Evolutionary conservation across 805 yeast genomes (phyloP).

Genomic region (Candida peoriensis): DNA sequence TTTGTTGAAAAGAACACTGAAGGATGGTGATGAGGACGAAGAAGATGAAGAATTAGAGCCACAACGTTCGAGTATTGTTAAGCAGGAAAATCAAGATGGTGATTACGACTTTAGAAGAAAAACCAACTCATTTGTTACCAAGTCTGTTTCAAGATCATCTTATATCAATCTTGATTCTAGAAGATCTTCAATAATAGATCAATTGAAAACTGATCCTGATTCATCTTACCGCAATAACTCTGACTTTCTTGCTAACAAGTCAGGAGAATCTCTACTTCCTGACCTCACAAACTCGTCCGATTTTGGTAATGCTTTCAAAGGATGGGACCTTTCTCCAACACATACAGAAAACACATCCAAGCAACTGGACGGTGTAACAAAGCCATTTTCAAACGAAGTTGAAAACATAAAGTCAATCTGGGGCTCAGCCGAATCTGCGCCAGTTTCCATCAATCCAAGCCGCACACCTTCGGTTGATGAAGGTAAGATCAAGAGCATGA

Average conservation of each 20-base stretch:
- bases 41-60: slow-evolving; percentile 6
- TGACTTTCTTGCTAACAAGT: slow-evolving; percentile 5
- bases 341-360: slow-evolving; percentile 1
- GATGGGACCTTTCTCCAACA: slow-evolving; percentile 21
- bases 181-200: slow-evolving; percentile 12
- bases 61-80: slow-evolving; percentile 2
- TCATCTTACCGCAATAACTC: not conserved
- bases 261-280: slow-evolving; percentile 29
- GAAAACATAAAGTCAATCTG: slow-evolving; percentile 17
- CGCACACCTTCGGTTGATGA: slow-evolving; percentile 13
- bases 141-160: slow-evolving; percentile 20
- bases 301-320: slow-evolving; percentile 38
- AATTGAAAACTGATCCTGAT: not conserved
- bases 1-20: slow-evolving; percentile 14
- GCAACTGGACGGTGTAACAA: slow-evolving; percentile 1
- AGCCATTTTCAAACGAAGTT: not conserved
- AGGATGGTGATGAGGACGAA: slow-evolving; percentile 10
- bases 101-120: slow-evolving; percentile 4
- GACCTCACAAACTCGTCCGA: slow-evolving; percentile 45
- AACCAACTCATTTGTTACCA: slow-evolving; percentile 19
- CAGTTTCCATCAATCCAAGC: not conserved
- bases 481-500: slow-evolving; percentile 13
- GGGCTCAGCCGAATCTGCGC: slow-evolving; percentile 13
- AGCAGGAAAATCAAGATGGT: slow-evolving; percentile 8
- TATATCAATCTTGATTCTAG: slow-evolving; percentile 18